A percentile compares a stretch with the other conserved stretches of the same genome.
These are phyloP conservation scores for Sphaerosporella brunnea DNA, from an alignment of 495 filamentous ascomycete genomes.

Conservation along the genomic window DNA sequence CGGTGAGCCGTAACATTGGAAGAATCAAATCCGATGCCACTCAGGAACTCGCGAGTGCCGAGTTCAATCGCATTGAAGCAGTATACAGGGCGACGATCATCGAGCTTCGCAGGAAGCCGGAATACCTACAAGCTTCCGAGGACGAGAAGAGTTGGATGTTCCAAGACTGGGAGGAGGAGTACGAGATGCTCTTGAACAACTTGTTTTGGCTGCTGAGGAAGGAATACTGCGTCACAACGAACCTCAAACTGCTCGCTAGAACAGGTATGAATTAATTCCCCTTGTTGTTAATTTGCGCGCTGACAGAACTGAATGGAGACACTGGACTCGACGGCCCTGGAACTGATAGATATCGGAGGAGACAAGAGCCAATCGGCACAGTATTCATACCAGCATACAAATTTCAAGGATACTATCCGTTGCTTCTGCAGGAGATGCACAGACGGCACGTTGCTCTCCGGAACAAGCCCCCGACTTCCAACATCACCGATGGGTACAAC, in stretches of 20 bases:
- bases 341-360: not conserved
- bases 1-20: not conserved
- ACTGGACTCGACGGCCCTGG: not conserved
- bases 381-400: not conserved
- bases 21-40: not conserved
- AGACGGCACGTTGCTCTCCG: not conserved
- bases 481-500: not conserved
- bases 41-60: too few relatives aligned
- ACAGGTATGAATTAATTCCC: too few relatives aligned
- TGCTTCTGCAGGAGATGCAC: not conserved
- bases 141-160: not conserved
- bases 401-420: not conserved
- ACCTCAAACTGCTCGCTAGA: too few relatives aligned
- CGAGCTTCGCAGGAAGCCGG: not conserved
- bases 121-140: not conserved
- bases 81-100: not conserved
- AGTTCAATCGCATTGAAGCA: not conserved
- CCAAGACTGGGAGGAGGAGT: not conserved
- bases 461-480: not conserved
- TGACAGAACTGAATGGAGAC: not conserved
- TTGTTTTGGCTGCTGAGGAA: not conserved
- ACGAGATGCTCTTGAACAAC: not conserved
- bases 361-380: not conserved
- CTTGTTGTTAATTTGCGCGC: not conserved
- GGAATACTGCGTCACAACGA: not conserved